Percentiles rank a stretch among this genome's conserved stretches.
Evolutionary conservation across 2,329 filamentous ascomycete species (phyloP).

Genomic region (Pochonia chlamydosporia): DNA sequence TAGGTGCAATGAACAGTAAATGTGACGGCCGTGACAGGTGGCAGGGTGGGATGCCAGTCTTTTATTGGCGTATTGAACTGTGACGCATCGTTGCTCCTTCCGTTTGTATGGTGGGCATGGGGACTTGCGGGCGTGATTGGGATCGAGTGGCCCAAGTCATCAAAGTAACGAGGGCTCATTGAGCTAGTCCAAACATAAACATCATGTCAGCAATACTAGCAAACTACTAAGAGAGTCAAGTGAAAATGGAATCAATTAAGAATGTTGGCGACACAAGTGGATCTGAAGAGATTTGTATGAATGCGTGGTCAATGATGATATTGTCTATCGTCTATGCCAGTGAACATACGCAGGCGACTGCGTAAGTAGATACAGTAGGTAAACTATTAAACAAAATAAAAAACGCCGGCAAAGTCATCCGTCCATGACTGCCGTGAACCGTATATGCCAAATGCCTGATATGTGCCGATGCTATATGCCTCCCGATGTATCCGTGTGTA

Average conservation of each 20-base stretch:
- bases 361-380: not conserved
- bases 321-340: not conserved
- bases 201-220: too few species aligned
- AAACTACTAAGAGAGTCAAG: too few species aligned
- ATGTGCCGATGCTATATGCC: not conserved
- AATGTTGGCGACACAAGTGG: too few species aligned
- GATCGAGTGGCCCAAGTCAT: not conserved
- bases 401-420: slow-evolving; percentile 4
- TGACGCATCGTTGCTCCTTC: slow-evolving; percentile 8
- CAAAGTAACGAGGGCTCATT: too few species aligned
- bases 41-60: not conserved
- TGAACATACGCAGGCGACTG: not conserved
- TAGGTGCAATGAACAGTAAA: slow-evolving; percentile 9
- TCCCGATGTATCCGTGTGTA: not conserved
- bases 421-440: not conserved
- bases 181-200: too few species aligned
- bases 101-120: not conserved
- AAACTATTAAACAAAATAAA: not conserved
- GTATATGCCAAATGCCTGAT: slow-evolving; percentile 1
- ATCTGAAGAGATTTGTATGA: too few species aligned
- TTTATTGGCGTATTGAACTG: not conserved
- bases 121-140: not conserved
- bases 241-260: too few species aligned
- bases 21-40: slow-evolving; percentile 11
- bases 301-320: not conserved